A percentile compares a stretch with the other conserved stretches of the same genome.
Conservation (phyloP, 768 basidiomycete species). For the Solioccasus polychromus region DNA sequence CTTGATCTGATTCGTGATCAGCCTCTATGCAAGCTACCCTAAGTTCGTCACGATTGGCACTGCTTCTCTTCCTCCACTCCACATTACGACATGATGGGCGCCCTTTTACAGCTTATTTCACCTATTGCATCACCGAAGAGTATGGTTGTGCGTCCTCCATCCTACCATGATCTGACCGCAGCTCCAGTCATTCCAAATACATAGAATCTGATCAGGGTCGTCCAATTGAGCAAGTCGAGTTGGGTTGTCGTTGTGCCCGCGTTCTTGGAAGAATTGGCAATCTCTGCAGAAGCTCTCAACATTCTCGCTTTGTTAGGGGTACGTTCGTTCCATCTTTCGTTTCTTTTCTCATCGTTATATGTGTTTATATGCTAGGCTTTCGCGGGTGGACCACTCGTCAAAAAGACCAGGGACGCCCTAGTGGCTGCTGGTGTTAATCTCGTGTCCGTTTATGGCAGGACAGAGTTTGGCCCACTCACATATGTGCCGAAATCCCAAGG, state of each 20-base stretch:
- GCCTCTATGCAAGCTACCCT: slow-evolving; percentile 2
- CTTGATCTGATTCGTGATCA: too few species aligned
- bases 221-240: slow-evolving; percentile 11
- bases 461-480: too few species aligned
- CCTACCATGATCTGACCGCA: slow-evolving; percentile 9
- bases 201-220: slow-evolving; percentile 20
- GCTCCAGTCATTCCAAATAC: slow-evolving; percentile 21
- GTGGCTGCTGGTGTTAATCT: too few species aligned
- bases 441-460: too few species aligned
- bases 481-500: too few species aligned
- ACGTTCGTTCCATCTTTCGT: too few species aligned
- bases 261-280: slow-evolving; percentile 25
- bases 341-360: too few species aligned
- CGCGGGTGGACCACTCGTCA: slow-evolving; percentile 36
- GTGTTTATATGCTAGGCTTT: too few species aligned
- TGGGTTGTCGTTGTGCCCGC: slow-evolving; percentile 20
- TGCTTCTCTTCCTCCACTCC: slow-evolving; percentile 22
- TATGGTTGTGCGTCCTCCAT: slow-evolving; percentile 18
- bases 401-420: slow-evolving; percentile 34
- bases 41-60: slow-evolving; percentile 2
- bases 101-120: slow-evolving; percentile 12
- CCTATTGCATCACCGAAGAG: slow-evolving; percentile 13
- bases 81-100: slow-evolving; percentile 17
- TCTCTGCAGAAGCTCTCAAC: slow-evolving; percentile 16
- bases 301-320: slow-evolving; percentile 20